Conservation (phyloP, 768 basidiomycete genomes). For the Hortiboletus flavorubellus region DNA sequence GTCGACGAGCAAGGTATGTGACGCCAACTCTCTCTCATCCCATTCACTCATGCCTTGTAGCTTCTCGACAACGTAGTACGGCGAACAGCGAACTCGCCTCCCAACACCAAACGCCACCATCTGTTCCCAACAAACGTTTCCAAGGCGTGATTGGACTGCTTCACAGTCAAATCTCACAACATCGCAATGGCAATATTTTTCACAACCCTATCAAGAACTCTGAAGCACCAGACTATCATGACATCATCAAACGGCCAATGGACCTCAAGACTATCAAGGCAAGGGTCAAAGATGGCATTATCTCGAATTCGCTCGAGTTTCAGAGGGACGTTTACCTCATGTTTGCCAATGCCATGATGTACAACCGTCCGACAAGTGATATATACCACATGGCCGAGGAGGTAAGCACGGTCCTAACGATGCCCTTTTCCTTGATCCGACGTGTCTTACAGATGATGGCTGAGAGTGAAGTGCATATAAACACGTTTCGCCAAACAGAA, state of each 20-base stretch:
- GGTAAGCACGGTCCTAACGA: constrained; percentile 45
- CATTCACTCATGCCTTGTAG: constrained; percentile 8
- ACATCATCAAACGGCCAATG: constrained; percentile 93
- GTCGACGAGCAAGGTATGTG: constrained; percentile 45
- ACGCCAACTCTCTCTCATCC: not conserved
- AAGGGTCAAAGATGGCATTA: constrained; percentile 79
- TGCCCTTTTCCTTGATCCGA: not conserved
- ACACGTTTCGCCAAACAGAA: constrained; percentile 73
- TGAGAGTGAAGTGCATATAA: constrained; percentile 64
- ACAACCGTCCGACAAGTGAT: constrained; percentile 82
- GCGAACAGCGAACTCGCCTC: constrained; percentile 15
- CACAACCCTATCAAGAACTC: constrained; percentile 84
- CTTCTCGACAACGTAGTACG: constrained; percentile 19
- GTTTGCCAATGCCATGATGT: constrained; percentile 98
- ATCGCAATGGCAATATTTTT: constrained; percentile 87
- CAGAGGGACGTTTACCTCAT: constrained; percentile 89
- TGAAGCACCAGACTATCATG: constrained; percentile 89
- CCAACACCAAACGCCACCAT: constrained; percentile 19
- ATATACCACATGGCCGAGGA: constrained; percentile 91
- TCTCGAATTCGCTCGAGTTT: constrained; percentile 80
- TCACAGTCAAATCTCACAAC: constrained; percentile 77
- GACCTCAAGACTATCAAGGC: constrained; percentile 91
- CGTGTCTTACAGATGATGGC: constrained; percentile 60
- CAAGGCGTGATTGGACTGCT: constrained; percentile 80
- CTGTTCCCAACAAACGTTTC: constrained; percentile 60